Conservation (phyloP, 768 basidiomycete genomes). For the Coprinellus micaceus region DNA sequence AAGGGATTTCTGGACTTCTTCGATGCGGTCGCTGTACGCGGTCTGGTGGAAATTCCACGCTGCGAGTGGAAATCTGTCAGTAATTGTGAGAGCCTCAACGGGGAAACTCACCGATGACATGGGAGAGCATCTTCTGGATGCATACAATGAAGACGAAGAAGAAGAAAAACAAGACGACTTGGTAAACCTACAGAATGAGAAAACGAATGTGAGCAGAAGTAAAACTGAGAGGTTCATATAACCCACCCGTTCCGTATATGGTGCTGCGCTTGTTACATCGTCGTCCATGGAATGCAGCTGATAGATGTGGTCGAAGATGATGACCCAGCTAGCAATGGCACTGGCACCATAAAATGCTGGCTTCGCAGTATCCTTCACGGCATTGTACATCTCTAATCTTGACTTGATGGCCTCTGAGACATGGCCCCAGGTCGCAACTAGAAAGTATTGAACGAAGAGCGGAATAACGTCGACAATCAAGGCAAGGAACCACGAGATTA, state of each 20-base stretch:
- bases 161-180: constrained; percentile 71
- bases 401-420: constrained; percentile 67
- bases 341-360: constrained; percentile 71
- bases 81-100: not conserved
- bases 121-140: constrained; percentile 64
- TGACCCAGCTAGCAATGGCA: constrained; percentile 70
- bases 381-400: constrained; percentile 64
- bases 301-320: constrained; percentile 69
- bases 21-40: constrained; percentile 70
- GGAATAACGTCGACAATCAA: constrained; percentile 69
- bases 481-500: constrained; percentile 78
- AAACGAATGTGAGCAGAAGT: not conserved
- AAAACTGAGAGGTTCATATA: not conserved
- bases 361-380: constrained; percentile 66
- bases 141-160: constrained; percentile 67
- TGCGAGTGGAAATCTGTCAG: constrained; percentile 10
- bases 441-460: constrained; percentile 44
- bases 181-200: no score
- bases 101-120: constrained; percentile 45
- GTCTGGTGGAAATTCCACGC: constrained; percentile 77
- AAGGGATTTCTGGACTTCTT: constrained; percentile 50
- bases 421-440: constrained; percentile 69
- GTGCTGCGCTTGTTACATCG: constrained; percentile 44
- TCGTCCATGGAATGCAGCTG: constrained; percentile 44
- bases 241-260: constrained; percentile 56